Evolutionary conservation across 148 eudicot genomes (phyloP), one percentile per base, ranked within the genome.

Genomic region (Oxyria digyna): DNA sequence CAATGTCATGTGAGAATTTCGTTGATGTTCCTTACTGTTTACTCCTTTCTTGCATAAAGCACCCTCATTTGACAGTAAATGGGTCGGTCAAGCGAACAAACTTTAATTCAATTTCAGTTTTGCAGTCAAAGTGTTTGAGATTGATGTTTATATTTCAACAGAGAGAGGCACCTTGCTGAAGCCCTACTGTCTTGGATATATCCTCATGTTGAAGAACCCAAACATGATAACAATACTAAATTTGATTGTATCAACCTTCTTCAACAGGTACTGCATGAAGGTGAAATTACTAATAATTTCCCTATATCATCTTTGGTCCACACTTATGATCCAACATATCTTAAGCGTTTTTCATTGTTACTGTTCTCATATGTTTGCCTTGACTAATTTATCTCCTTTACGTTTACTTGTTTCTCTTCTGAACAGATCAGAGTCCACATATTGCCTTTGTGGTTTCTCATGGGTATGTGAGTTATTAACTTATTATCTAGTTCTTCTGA

Each of bases 131-230:
- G 38, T 63, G 71, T 41, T 31, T 59, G 62, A 55, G 20, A 42
- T 17, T 72, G 48, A 49, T 72, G n/a, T 54, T 72, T 71, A 50
- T 50, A 59, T 68, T 64, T 63, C 64, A 37, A 49, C 80, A 93
- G 98, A 73, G 98, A 93, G 81, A 85, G 81, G 81, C 86, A 86
- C 78, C 91, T 93, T 70, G 85, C 87, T 82, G 90, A 89, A 75
- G 85, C 81, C 48, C 67, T 90, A 67, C 74, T 87, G 62, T 73
- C 76, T 70, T 93, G 98, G 96, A 59, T 85, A 52, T 71, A 72
- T 68, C 77, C 83, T 74, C 82, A 86, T 33, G n/a, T 59, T 32
- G 74, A 77, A 77, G 76, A 68, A 42, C 68, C 27, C 62, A 75
- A 74, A 54, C 65, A 64, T 33, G 67, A 45, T 42, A 68, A 68